Evolutionary conservation across 2,329 filamentous ascomycete genomes (phyloP).

Genomic region (Kalmusia sp.): DNA sequence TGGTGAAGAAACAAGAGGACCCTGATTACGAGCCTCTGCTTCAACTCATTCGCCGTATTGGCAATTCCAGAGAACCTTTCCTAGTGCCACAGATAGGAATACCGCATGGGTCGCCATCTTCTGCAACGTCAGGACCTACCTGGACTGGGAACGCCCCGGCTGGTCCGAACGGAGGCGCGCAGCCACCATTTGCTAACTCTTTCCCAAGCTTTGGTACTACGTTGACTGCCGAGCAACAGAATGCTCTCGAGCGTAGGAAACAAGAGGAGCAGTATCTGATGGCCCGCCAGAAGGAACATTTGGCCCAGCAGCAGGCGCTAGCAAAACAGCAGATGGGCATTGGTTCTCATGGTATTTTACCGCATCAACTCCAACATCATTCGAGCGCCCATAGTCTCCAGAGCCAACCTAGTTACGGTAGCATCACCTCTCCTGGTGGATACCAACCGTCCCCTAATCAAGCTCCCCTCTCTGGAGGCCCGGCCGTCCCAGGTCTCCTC

Average conservation of each 20-base stretch:
- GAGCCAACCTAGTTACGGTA: constrained; percentile 95
- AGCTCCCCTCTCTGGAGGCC: constrained; percentile 55
- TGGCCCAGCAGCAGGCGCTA: constrained; percentile 81
- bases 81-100: constrained; percentile 97
- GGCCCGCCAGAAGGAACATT: constrained; percentile 92
- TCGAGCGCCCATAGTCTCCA: constrained; percentile 95
- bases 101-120: constrained; percentile 77
- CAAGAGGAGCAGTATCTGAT: constrained; percentile 98
- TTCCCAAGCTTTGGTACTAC: constrained; percentile 98
- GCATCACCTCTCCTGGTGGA: constrained; percentile 84
- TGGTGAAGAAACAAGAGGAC: constrained; percentile 95
- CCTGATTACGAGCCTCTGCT: constrained; percentile 92
- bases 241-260: constrained; percentile 93
- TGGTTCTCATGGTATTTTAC: constrained; percentile 59
- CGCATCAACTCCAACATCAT: constrained; percentile 83
- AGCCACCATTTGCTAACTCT: constrained; percentile 87
- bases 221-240: constrained; percentile 95
- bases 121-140: constrained; percentile 50
- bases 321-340: constrained; percentile 69
- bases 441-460: constrained; percentile 68
- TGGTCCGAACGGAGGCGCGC: constrained; percentile 53
- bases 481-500: constrained; percentile 69
- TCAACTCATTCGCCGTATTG: constrained; percentile 92
- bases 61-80: constrained; percentile 97
- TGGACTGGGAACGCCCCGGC: constrained; percentile 52